A percentile compares a stretch with the other conserved stretches of the same genome.
These are phyloP conservation scores for Pichiaceae sp. DNA, from an alignment of 1,139 yeast genomes.

Conservation along the genomic window DNA sequence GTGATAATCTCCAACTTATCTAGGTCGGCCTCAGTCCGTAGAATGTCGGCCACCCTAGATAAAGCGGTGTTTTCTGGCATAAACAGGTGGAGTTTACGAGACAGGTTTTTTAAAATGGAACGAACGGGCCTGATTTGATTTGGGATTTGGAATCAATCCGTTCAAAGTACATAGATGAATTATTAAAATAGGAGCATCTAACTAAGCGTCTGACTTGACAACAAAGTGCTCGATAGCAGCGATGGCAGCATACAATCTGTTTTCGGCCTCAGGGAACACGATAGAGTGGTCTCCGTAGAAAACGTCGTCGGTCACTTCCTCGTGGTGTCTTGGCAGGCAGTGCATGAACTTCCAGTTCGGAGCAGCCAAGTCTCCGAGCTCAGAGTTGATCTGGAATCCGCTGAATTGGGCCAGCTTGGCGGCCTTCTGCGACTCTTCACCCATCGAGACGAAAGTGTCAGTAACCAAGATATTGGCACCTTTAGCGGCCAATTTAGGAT, in stretches of 20 bases:
- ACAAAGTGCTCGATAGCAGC: constrained; percentile 89
- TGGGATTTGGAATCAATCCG: too few species aligned
- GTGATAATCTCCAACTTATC: constrained; percentile 33
- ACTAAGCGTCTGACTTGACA: constrained; percentile 65
- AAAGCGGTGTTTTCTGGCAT: neutral
- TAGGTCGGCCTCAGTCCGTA: constrained; percentile 44
- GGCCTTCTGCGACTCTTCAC: constrained; percentile 76
- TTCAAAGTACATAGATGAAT: too few species aligned
- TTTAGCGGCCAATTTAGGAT: constrained; percentile 64
- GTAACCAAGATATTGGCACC: constrained; percentile 81
- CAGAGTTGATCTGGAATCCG: constrained; percentile 76
- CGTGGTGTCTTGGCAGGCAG: constrained; percentile 90
- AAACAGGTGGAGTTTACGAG: too few species aligned
- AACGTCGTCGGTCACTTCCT: constrained; percentile 89
- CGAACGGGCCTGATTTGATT: too few species aligned
- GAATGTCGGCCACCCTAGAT: constrained; percentile 30
- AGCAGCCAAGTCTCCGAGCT: constrained; percentile 56
- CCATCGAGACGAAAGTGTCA: constrained; percentile 99
- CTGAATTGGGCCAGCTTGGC: constrained; percentile 69
- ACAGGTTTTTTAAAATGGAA: too few species aligned
- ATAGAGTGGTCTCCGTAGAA: constrained; percentile 78
- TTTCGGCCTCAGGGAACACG: constrained; percentile 94
- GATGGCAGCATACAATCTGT: constrained; percentile 91
- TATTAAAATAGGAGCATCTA: neutral
- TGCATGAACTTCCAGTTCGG: constrained; percentile 79